Evolutionary conservation across 345 rosid genomes (phyloP), one percentile per base, ranked within the genome.

Genomic region (Salix arbutifolia): DNA sequence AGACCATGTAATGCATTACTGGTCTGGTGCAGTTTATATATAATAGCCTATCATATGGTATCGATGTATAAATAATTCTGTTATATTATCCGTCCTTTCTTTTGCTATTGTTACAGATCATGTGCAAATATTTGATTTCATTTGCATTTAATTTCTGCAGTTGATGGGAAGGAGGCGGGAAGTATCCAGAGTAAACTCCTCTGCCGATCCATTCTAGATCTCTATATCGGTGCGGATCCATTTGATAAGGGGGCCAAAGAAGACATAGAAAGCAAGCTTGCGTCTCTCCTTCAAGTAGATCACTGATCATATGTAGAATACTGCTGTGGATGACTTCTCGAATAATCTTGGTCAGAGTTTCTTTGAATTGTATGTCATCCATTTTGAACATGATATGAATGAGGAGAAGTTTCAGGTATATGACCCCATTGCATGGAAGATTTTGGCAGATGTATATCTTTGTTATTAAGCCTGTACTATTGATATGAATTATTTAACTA

Each of bases 141-240:
- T 1, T 18, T 77, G 30, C 61, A 17, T 69, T n/a, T 50, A 56
- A 37, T 52, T 30, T 62, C 19, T 50, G 61, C 68, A 94, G 98
- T 94, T 79, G 95, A 89, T 68, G 97, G 95, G 46, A 82, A 89
- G 73, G 91, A 87, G 82, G 91, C 87, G 8, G 95, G 98, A 73
- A 86, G 89, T 71, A 87, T 92, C 74, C 85, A 92, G 84, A 94
- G 96, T 90, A 86, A 92, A 79, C 80, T 90, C 80, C 87, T 92
- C 19, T 91, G 98, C 77, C 83, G 67, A 69, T 92, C 97, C 21
- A 83, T 92, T 67, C 79, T 92, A 69, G 98, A 92, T 87, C 79
- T 94, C 76, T 91, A 92, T 78, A 86, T 94, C 0, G 98, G 97
- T 14, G 95, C 89, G 46, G 91, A 92, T 12, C 94, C 97, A 46